Conservation (phyloP, 1,139 yeast genomes). For the Hemisphaericaspora xylofermentans region DNA sequence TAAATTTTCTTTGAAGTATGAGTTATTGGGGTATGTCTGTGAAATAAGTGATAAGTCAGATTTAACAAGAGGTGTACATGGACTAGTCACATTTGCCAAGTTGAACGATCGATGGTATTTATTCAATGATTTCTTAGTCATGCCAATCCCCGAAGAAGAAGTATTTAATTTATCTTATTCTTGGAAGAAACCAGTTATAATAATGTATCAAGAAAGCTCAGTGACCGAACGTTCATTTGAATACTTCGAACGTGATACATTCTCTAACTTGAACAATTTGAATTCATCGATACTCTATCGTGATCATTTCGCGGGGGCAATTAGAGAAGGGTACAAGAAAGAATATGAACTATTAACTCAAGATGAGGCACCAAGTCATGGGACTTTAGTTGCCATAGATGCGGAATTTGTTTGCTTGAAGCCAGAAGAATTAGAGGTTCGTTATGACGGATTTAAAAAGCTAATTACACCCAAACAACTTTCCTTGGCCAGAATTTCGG, state of each 20-base stretch:
- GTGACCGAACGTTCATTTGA: slow-evolving; percentile 32
- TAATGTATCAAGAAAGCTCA: slow-evolving; percentile 59
- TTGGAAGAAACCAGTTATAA: slow-evolving; percentile 84
- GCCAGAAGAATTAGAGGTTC: slow-evolving; percentile 78
- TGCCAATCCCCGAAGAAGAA: slow-evolving; percentile 71
- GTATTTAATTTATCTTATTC: slow-evolving; percentile 63
- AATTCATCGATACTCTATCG: slow-evolving; percentile 68
- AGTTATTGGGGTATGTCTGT: slow-evolving; percentile 66
- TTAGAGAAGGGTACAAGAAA: slow-evolving; percentile 54
- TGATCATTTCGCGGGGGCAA: slow-evolving; percentile 75
- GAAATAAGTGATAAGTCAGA: slow-evolving; percentile 61
- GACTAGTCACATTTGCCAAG: slow-evolving; percentile 57
- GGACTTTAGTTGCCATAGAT: slow-evolving; percentile 86
- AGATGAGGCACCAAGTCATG: slow-evolving; percentile 70
- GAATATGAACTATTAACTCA: slow-evolving; percentile 67
- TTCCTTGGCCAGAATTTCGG: slow-evolving; percentile 88
- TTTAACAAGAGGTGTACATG: slow-evolving; percentile 45
- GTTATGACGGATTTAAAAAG: slow-evolving; percentile 62
- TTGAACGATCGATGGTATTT: slow-evolving; percentile 70
- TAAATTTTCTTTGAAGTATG: slow-evolving; percentile 44
- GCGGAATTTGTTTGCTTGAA: slow-evolving; percentile 90
- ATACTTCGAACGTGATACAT: slow-evolving; percentile 23
- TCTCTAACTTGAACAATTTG: slow-evolving; percentile 29
- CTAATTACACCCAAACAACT: slow-evolving; percentile 73
- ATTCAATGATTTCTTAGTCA: slow-evolving; percentile 91